Conservation (phyloP, 331 rosid genomes). For the Telfairia occidentalis region DNA sequence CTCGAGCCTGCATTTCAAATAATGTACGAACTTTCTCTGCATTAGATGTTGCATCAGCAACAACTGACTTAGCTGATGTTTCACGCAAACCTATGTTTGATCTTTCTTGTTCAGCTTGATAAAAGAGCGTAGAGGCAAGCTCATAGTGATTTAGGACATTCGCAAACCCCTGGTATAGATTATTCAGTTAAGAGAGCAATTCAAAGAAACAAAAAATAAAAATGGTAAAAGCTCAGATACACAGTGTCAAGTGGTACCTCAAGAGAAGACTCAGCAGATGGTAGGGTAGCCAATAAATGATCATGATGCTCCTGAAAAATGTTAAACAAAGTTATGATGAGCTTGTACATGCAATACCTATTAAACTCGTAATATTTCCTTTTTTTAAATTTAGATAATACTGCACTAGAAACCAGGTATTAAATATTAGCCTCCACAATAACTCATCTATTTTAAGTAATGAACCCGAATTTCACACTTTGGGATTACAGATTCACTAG, state of each 20-base stretch:
- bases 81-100: constrained; percentile 60
- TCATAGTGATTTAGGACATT: constrained; percentile 66
- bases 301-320: constrained; percentile 84
- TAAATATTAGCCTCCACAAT: not conserved
- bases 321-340: constrained; percentile 1
- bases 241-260: constrained; percentile 43
- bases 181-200: constrained; percentile 21
- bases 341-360: not conserved
- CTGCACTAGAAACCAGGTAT: not conserved
- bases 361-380: not conserved
- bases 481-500: not conserved
- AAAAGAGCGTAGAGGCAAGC: constrained; percentile 47
- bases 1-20: constrained; percentile 80
- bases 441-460: not conserved
- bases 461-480: not conserved
- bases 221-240: not conserved
- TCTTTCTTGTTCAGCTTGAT: constrained; percentile 82
- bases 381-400: not conserved
- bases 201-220: constrained; percentile 3
- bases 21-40: constrained; percentile 59
- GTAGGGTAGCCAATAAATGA: constrained; percentile 71
- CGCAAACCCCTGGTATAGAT: constrained; percentile 61
- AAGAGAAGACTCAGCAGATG: constrained; percentile 80
- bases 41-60: constrained; percentile 65
- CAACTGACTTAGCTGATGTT: constrained; percentile 73